These are phyloP conservation scores for Amylocystis lapponica DNA, from an alignment of 768 basidiomycete genomes.

Conservation along the genomic window DNA sequence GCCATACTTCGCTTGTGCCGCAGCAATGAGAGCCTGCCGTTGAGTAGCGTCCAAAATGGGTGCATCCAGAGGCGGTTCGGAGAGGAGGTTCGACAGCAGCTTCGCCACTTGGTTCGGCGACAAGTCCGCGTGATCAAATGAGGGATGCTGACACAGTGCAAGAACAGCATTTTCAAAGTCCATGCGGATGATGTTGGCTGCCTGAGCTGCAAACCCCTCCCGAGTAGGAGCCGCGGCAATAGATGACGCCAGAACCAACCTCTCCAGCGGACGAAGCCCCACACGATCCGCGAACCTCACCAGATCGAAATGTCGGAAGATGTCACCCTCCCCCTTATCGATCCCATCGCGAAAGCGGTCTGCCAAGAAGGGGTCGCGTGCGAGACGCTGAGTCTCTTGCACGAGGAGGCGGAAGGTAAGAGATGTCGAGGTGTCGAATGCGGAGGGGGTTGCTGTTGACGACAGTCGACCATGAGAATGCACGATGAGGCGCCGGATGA, in stretches of 20 bases:
- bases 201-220: constrained; percentile 53
- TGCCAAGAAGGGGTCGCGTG: constrained; percentile 85
- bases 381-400: constrained; percentile 84
- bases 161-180: constrained; percentile 79
- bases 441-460: constrained; percentile 51
- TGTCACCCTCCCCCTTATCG: constrained; percentile 81
- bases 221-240: constrained; percentile 61
- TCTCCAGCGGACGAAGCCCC: constrained; percentile 74
- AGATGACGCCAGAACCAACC: constrained; percentile 70
- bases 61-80: constrained; percentile 59
- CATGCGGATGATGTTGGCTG: constrained; percentile 59
- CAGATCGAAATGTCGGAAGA: constrained; percentile 80
- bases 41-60: constrained; percentile 69
- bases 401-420: constrained; percentile 81
- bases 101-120: constrained; percentile 69
- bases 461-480: constrained; percentile 74
- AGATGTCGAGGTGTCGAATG: constrained; percentile 69
- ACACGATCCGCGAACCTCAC: constrained; percentile 78
- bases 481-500: constrained; percentile 91
- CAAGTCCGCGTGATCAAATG: constrained; percentile 78
- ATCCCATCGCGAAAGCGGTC: constrained; percentile 89
- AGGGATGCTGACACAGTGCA: constrained; percentile 72
- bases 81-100: constrained; percentile 76
- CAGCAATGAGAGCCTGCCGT: constrained; percentile 67
- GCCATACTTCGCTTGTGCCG: constrained; percentile 77